These are phyloP conservation scores for Cladosporium colombiae DNA, from an alignment of 2,329 filamentous ascomycete species.

Conservation along the genomic window DNA sequence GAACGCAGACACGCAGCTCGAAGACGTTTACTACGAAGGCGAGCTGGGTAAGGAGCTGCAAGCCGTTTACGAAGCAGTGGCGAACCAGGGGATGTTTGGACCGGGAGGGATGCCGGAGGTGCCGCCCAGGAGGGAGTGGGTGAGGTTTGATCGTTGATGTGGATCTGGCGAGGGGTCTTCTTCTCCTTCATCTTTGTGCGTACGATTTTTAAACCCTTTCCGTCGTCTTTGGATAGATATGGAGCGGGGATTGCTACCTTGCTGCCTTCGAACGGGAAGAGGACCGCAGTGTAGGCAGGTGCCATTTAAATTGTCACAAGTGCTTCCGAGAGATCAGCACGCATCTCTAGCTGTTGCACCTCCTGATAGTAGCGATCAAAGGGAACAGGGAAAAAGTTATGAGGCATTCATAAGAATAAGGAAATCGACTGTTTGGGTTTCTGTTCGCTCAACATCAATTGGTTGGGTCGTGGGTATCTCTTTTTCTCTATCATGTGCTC, in stretches of 20 bases:
- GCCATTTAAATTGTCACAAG: no score
- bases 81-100: conserved; percentile 66
- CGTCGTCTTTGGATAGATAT: not conserved
- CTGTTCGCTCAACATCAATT: not conserved
- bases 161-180: not conserved
- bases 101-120: conserved; percentile 72
- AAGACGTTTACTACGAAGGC: conserved; percentile 59
- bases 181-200: not conserved
- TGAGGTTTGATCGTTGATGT: conserved; percentile 43
- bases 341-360: no score
- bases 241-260: not conserved
- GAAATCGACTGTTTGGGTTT: not conserved
- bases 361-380: no score
- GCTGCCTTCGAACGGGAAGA: no score
- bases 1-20: conserved; percentile 60
- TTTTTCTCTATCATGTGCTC: not conserved
- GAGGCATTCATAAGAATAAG: not conserved
- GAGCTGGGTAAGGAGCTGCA: conserved; percentile 55
- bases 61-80: conserved; percentile 65
- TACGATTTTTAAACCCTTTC: not conserved
- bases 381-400: no score
- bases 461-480: not conserved
- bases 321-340: no score
- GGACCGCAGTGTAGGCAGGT: no score
- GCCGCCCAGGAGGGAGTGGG: conserved; percentile 75